A percentile compares a stretch with the other conserved stretches of the same genome.
These are phyloP conservation scores for Rhodotorula diobovata DNA, from an alignment of 768 basidiomycete species.

Conservation along the genomic window DNA sequence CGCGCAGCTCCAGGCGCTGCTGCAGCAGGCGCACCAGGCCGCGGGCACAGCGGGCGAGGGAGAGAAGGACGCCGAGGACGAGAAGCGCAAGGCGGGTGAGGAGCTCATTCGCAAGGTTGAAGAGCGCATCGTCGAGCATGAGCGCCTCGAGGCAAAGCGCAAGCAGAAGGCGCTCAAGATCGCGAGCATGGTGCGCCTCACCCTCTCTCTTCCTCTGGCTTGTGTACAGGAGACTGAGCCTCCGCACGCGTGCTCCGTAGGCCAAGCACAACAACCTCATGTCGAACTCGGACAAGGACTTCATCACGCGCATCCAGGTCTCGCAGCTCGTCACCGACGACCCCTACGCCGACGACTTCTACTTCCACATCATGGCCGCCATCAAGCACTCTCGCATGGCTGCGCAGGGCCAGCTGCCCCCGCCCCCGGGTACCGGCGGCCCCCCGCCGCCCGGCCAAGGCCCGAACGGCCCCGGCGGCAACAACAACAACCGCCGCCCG, in stretches of 20 bases:
- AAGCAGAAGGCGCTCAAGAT: conserved; percentile 78
- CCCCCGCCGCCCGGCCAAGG: neutral
- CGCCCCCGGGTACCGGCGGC: neutral
- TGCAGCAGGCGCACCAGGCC: conserved; percentile 23
- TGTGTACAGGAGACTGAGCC: neutral
- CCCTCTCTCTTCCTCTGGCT: neutral
- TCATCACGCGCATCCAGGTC: conserved; percentile 97
- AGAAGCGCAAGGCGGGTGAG: conserved; percentile 60
- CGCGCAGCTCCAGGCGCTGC: conserved; percentile 26
- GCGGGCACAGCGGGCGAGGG: neutral
- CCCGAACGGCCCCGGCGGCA: neutral
- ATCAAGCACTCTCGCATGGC: conserved; percentile 32
- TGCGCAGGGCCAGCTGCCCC: conserved; percentile 38
- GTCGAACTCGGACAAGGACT: conserved; percentile 98
- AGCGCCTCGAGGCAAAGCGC: conserved; percentile 72
- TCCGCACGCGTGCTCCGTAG: conserved; percentile 52
- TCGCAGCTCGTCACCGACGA: conserved; percentile 96
- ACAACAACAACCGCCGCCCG: neutral
- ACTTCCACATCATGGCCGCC: conserved; percentile 62
- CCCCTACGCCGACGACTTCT: conserved; percentile 96
- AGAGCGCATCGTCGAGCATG: conserved; percentile 46
- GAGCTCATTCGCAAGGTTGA: conserved; percentile 84
- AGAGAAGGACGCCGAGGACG: neutral
- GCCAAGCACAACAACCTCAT: conserved; percentile 89
- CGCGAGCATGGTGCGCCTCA: conserved; percentile 67